Evolutionary conservation across 139 green algal genomes (phyloP), one percentile per base, ranked within the genome.

Genomic region (Chlamydomonas sphaeroides): DNA sequence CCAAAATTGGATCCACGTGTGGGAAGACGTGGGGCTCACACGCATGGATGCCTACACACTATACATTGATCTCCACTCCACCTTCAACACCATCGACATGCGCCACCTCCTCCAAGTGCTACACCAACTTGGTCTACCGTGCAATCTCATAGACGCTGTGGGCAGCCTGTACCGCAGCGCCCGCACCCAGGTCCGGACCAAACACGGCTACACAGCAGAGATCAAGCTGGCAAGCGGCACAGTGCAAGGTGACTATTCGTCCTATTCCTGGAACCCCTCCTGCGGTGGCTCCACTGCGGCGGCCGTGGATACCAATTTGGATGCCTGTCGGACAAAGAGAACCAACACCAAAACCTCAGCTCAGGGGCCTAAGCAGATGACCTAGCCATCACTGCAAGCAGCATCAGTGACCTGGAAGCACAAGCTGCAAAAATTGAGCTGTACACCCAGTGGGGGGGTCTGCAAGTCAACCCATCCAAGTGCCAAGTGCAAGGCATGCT

Each of bases 241-340:
- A 3, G 30, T 68, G 17, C 62, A 68, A 21, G 62, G 62, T 26
- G 62, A 68, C 62, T 68, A 2, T 42, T 68, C 32, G 21, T 68
- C 7, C 23, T 41, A 3, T 49, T 70, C 33, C 32, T 78, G 0
- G 51, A 78, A 33, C 70, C 70, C 1, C 35, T 78, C 18, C 69
- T 78, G 33, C 32, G 70, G 23, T 78, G 70, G 70, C 70, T 78
- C 2, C 70, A 78, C 25, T 25, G 59, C 15, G 70, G 70, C 25
- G 70, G 70, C 7, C 32, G 70, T 7, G 70, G 70, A 5, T 78
- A 78, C 33, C 11, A 23, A 1, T 78, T 66, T 10, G 70, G 70
- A 33, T 78, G 49, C 49, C 70, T 78, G 20, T 51, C 32, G 0
- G 10, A 32, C 39, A 17, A 18, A 25, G 49, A 51, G 23, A 78